Evolutionary conservation across 192 early-diverging fungal genomes (phyloP).

Genomic region (Entomortierella lignicola): DNA sequence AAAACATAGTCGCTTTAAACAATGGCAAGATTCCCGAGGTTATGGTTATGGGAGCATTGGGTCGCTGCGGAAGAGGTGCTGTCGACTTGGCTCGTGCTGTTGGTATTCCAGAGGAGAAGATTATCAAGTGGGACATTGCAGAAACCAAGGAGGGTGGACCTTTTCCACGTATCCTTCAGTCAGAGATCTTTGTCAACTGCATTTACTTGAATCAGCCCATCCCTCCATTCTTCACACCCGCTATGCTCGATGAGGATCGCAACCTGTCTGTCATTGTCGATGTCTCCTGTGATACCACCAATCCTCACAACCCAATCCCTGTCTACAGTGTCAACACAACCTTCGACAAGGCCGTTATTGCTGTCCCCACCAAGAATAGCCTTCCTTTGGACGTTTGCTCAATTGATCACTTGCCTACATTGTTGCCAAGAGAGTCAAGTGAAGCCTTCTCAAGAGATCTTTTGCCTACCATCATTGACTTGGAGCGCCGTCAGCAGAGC

Average conservation of each 20-base stretch:
- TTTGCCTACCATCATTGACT: constrained; percentile 82
- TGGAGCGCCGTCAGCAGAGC: constrained; percentile 72
- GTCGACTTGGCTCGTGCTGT: constrained; percentile 83
- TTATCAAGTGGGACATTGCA: constrained; percentile 95
- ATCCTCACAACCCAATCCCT: constrained; percentile 97
- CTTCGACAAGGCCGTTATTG: constrained; percentile 91
- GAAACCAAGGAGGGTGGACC: constrained; percentile 95
- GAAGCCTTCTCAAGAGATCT: constrained; percentile 90
- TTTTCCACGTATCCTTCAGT: constrained; percentile 87
- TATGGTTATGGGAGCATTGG: constrained; percentile 98
- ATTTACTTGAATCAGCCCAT: constrained; percentile 95
- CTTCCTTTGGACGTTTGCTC: constrained; percentile 89
- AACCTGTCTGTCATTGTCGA: constrained; percentile 89
- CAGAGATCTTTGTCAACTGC: constrained; percentile 99
- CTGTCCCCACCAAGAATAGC: constrained; percentile 68
- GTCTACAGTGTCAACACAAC: constrained; percentile 94
- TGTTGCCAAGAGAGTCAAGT: constrained; percentile 92
- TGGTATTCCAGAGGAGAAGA: constrained; percentile 85
- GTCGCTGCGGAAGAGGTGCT: constrained; percentile 94
- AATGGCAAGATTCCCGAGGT: constrained; percentile 78
- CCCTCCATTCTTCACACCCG: constrained; percentile 92
- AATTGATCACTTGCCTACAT: constrained; percentile 96
- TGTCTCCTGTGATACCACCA: constrained; percentile 96
- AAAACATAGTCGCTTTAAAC: constrained; percentile 56
- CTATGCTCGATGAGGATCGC: constrained; percentile 77